Percentiles rank a stretch among this genome's conserved stretches.
Evolutionary conservation across 345 rosid species (phyloP).

Genomic region (Rhodamnia argentea): DNA sequence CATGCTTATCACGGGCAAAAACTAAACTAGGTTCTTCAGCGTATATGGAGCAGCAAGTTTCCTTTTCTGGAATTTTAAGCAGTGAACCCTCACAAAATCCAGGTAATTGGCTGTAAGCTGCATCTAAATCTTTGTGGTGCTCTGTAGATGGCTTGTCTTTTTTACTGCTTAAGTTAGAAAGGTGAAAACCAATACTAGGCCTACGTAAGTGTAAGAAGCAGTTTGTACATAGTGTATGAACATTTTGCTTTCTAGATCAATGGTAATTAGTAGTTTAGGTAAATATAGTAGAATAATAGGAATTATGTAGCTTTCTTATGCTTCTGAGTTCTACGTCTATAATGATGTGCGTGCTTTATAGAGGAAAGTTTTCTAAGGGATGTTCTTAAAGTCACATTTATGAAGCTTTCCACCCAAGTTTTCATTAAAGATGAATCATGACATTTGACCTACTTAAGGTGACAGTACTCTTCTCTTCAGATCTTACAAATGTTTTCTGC

Average conservation of each 20-base stretch:
- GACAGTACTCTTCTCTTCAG: not conserved
- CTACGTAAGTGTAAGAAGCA: not conserved
- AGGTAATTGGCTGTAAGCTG: not conserved
- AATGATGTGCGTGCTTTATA: not conserved
- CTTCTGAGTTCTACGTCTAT: not conserved
- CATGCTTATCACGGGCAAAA: slow-evolving; percentile 2
- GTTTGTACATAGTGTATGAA: not conserved
- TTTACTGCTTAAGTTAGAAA: not conserved
- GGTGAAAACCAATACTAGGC: not conserved
- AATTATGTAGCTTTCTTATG: not conserved
- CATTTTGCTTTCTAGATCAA: not conserved
- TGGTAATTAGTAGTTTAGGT: not conserved
- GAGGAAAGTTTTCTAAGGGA: not conserved
- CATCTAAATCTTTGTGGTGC: not conserved
- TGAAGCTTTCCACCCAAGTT: not conserved
- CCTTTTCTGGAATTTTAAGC: slow-evolving; percentile 6
- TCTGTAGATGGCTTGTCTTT: not conserved
- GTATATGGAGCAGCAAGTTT: slow-evolving; percentile 4
- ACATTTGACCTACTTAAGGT: not conserved
- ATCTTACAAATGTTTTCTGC: not conserved
- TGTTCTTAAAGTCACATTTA: not conserved
- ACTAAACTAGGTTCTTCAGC: slow-evolving; percentile 6
- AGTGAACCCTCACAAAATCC: not conserved
- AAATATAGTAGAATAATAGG: not conserved
- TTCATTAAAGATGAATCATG: not conserved